phyloP scores from a whole-genome alignment of 768 basidiomycete genomes.

The Lentinus tigrinus region DNA sequence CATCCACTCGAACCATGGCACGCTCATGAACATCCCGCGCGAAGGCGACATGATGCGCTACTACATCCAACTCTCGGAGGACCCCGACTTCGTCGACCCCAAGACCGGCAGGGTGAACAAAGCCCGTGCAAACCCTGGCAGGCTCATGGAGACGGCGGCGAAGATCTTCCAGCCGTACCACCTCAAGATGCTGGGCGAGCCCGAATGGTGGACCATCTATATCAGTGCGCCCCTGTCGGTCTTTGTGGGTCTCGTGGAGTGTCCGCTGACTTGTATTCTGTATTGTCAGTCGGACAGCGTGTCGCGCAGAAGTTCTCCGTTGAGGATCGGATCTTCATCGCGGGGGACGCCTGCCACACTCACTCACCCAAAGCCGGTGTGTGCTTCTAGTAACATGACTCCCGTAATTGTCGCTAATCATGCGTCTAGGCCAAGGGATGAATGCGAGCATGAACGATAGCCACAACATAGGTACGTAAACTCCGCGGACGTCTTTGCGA shows the following conservation, averaged over 20 bases:
- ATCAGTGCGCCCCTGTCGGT: conserved; percentile 14
- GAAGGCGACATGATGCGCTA: conserved; percentile 47
- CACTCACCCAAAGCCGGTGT: conserved; percentile 43
- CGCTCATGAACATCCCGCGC: conserved; percentile 54
- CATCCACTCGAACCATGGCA: conserved; percentile 52
- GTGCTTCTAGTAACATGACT: neutral
- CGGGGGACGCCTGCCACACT: conserved; percentile 53
- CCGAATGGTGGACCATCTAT: conserved; percentile 54
- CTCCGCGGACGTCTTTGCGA: neutral
- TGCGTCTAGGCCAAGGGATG: conserved; percentile 42
- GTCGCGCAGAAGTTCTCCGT: conserved; percentile 49
- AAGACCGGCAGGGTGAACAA: conserved; percentile 43
- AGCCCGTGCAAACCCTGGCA: conserved; percentile 35
- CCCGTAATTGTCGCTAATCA: neutral
- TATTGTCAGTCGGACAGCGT: conserved; percentile 48
- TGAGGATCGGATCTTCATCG: conserved; percentile 52
- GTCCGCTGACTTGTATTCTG: neutral
- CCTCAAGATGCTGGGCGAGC: conserved; percentile 27
- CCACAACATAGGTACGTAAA: conserved; percentile 42
- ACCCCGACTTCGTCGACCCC: conserved; percentile 36
- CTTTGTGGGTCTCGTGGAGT: neutral
- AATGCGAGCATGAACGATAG: conserved; percentile 53
- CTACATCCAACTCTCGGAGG: conserved; percentile 48
- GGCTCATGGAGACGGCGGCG: conserved; percentile 44
- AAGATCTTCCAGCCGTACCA: conserved; percentile 43